These are phyloP conservation scores for Paxillus rubicundulus DNA, from an alignment of 768 basidiomycete genomes.

Conservation along the genomic window DNA sequence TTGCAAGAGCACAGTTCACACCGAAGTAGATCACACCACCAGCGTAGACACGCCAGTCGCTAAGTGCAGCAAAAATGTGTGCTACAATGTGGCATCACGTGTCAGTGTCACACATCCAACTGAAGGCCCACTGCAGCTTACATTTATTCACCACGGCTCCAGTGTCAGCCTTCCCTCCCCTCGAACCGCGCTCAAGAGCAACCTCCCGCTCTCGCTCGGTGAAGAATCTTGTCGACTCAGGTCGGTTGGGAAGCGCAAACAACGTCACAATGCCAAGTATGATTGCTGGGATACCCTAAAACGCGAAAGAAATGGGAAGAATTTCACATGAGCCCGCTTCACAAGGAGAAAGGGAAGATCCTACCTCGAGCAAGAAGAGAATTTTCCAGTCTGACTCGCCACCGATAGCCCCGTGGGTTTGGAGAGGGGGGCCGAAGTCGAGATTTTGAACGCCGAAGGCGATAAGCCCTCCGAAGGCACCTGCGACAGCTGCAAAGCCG, in stretches of 20 bases:
- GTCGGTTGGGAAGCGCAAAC: constrained; percentile 63
- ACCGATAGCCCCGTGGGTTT: constrained; percentile 22
- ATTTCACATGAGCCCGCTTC: no score
- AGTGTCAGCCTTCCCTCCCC: constrained; percentile 62
- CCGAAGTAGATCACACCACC: constrained; percentile 79
- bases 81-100: constrained; percentile 34
- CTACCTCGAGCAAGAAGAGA: constrained; percentile 72
- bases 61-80: constrained; percentile 60
- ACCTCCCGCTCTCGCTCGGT: constrained; percentile 51
- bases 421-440: constrained; percentile 39
- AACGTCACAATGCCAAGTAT: constrained; percentile 57
- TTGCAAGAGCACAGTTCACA: constrained; percentile 72
- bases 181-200: constrained; percentile 64
- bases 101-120: background rate
- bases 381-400: constrained; percentile 34
- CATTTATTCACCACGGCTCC: constrained; percentile 66
- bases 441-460: constrained; percentile 76
- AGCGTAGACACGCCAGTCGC: constrained; percentile 68
- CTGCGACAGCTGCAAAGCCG: constrained; percentile 79
- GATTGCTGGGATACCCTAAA: constrained; percentile 65
- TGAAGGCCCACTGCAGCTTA: constrained; percentile 17
- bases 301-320: background rate
- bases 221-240: constrained; percentile 64
- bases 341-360: background rate
- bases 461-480: constrained; percentile 82